Base-by-base conservation (phyloP, 1,284 basidiomycete genomes). In the Naganishia albida region DNA sequence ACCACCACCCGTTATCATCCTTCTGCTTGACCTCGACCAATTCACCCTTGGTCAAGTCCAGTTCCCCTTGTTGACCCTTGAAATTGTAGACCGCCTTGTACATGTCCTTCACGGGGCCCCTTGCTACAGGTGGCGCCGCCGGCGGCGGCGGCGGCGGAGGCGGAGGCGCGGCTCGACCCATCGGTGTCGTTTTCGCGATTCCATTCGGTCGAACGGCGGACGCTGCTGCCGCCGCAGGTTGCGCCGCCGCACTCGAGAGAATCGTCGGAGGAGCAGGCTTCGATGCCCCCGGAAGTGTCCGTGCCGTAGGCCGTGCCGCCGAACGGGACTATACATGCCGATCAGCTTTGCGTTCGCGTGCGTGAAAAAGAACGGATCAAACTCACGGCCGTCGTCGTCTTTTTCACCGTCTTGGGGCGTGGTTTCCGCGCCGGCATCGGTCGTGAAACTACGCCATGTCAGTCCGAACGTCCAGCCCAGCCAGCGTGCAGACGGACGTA, bases 1-100 rank as follows among this genome's bases (percentile, higher is more conserved):
- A 83, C 93, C 95, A 98, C 95, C 95, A 99, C 1, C 84, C 93
- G 73, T 93, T 93, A 67, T 91, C 86, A 70, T 96, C 93, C 81
- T 97, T 93, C 81, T 96, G 88, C 60, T 94, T 83, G 15, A 99
- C 83, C 78, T 98, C 93, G 1, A 98, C 90, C 2, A 91, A 68
- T 67, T 98, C 95, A 72, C 93, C 95, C 78, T 97, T 97, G 70
- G 84, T 85, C 54, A 99, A 80, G 8, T 87, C 82, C 84, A 98
- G 89, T 80, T 99, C 95, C 28, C 94, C 94, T 40, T 88, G 87
- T 77, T 97, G 89, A 3, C 91, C 93, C 46, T 88, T 83, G 73
- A 99, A 99, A 30, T 87, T 85, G 79, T 88, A 96, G 70, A 94
- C 87, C 6, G 91, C 90, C 70, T 88, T 87, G 81, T 94, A 96